Percentiles rank a stretch among this genome's conserved stretches.
These are phyloP conservation scores for Cenococcum geophilum DNA, from an alignment of 495 filamentous ascomycete genomes.

Conservation along the genomic window DNA sequence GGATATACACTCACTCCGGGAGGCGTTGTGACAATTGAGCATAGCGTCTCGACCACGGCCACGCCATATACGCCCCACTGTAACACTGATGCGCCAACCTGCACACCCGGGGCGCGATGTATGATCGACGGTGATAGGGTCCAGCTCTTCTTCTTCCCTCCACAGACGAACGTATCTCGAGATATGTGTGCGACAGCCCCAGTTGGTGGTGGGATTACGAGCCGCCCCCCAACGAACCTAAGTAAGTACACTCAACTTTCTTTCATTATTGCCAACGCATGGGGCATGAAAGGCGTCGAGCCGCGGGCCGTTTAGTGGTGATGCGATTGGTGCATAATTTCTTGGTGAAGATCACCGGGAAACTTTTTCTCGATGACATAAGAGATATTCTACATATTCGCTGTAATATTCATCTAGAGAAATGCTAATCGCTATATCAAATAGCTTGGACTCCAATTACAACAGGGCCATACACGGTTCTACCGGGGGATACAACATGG, in stretches of 20 bases:
- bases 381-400: too few relatives aligned
- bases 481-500: constrained; percentile 14
- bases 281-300: too few relatives aligned
- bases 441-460: constrained; percentile 14
- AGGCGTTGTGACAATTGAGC: constrained; percentile 14
- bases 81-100: constrained; percentile 17
- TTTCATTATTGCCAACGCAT: background rate
- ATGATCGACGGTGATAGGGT: constrained; percentile 12
- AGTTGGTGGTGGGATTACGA: constrained; percentile 4
- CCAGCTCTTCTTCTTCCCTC: constrained; percentile 17
- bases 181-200: constrained; percentile 22
- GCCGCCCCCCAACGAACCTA: constrained; percentile 13
- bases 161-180: constrained; percentile 12
- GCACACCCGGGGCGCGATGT: constrained; percentile 13
- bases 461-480: constrained; percentile 20
- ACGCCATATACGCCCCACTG: constrained; percentile 20
- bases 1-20: constrained; percentile 13
- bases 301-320: too few relatives aligned
- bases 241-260: background rate
- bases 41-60: constrained; percentile 5
- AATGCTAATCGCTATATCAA: background rate
- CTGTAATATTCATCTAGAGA: too few relatives aligned
- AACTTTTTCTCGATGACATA: too few relatives aligned
- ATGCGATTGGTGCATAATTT: too few relatives aligned
- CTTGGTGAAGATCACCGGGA: too few relatives aligned